Evolutionary conservation across 768 basidiomycete species (phyloP).

Genomic region (Leccinum incarnatum): DNA sequence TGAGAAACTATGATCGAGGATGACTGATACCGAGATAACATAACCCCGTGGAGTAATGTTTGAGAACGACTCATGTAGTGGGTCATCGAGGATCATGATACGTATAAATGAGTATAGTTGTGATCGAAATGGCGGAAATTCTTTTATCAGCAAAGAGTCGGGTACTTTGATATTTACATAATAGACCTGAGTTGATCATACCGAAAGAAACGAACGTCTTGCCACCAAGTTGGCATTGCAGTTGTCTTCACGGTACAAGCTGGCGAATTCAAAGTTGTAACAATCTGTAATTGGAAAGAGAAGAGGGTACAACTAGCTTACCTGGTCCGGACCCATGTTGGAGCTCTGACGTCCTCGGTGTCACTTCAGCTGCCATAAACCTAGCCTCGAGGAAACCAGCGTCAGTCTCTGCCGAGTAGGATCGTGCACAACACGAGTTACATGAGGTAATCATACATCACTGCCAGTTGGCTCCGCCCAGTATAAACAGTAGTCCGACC

Average conservation of each 20-base stretch:
- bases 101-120: neutral
- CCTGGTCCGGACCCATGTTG: too few species aligned
- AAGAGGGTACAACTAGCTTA: neutral
- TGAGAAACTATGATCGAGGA: neutral
- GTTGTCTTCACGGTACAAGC: neutral
- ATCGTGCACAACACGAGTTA: neutral
- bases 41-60: neutral
- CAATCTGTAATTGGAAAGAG: neutral
- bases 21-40: neutral
- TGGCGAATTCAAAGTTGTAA: neutral
- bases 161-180: neutral
- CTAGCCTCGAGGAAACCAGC: neutral
- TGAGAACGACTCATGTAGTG: neutral
- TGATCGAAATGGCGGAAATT: neutral
- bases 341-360: neutral
- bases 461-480: neutral
- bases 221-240: too few species aligned
- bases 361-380: neutral
- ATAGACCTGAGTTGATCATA: too few species aligned
- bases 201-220: too few species aligned
- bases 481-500: slow-evolving; percentile 11
- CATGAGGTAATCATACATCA: slow-evolving; percentile 25
- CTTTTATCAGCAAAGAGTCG: neutral
- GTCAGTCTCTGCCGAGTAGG: neutral
- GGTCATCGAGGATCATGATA: neutral